Base-by-base conservation (phyloP, 2,329 filamentous ascomycete species). In the Colletotrichum kahawae region DNA sequence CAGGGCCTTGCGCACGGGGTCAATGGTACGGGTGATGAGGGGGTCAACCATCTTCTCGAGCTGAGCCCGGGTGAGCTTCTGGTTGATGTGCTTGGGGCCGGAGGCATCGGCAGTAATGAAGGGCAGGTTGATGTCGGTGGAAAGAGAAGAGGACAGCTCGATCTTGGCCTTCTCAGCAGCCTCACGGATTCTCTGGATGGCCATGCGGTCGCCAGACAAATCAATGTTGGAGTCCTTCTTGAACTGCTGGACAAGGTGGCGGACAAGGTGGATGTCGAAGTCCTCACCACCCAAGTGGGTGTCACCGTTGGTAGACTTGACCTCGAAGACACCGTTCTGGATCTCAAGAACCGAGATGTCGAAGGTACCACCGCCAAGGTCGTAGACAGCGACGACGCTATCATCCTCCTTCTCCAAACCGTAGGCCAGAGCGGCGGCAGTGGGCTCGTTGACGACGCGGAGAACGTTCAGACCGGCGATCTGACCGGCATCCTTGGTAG, bases 161-260 rank as follows among this genome's bases (percentile, higher is more conserved):
- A 98, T 98, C 95, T 98, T 98, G 84, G 96, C 96, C 93, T 98
- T 98, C 92, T 98, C 96, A 80, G 96, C 95, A 80, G 96, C 96
- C 90, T 98, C 96, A 88, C 96, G 96, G 85, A 98, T 98, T 92
- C 96, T 94, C 92, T 98, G 96, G 84, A 98, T 98, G 81, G 96
- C 96, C 96, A 98, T 98, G 86, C 96, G 95, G 90, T 98, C 96
- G 83, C 88, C 89, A 75, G 95, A 94, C 80, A 98, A 92, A 85
- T 98, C 96, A 79, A 98, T 94, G 78, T 94, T 93, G 78, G 95
- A 95, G 80, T 98, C 95, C 88, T 95, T 96, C 94, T 98, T 98
- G 92, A 98, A 98, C 84, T 97, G 93, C 86, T 95, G 91, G 78
- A 98, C 95, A 75, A 98, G 91, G 91, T 98, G 94, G 84, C 95